Base-by-base conservation (phyloP, 352 stramenopile genomes). In the Globisporangium heterothallicum region DNA sequence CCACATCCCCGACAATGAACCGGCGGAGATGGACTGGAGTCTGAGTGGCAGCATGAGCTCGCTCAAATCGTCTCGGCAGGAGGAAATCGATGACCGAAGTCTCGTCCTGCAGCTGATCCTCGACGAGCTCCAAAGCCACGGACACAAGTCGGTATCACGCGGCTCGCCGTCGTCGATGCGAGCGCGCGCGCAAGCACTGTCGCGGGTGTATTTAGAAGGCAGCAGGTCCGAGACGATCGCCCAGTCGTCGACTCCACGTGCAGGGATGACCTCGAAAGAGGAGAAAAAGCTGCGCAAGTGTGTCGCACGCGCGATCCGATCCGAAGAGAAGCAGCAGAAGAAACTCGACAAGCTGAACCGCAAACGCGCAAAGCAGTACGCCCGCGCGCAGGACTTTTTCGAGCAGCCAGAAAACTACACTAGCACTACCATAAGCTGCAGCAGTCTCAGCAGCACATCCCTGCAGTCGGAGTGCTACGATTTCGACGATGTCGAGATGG, bases 261-360 rank as follows among this genome's bases (percentile, higher is more conserved):
- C 22, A 26, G 26, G 18, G 24, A 19, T 66, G 10, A 55, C 51
- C 44, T 65, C 68, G 44, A 49, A 45, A 4, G 66, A 69, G 8
- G 56, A 64, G 42, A 66, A 70, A 52, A 64, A 68, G 27, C 56
- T 74, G 7, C 59, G 53, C 21, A 77, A 70, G 56, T 61, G 53
- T 21, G 48, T 72, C 13, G 55, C 61, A 8, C 59, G 55, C 6
- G 59, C 60, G 4, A 25, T 64, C 16, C 60, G 59, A 13, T 47
- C 58, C 27, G 68, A 78, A 44, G 56, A 59, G 27, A 78, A 71
- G 42, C 49, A 75, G 53, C 53, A 59, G 22, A 59, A 59, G 16
- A 70, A 70, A 42, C 57, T 68, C 35, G 34, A 63, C 45, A 74
- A 71, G 50, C 51, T 62, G 6, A 36, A 48, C 3, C 24, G 56